Conservation (phyloP, 106 monocot genomes). For the Triglochin maritima region DNA sequence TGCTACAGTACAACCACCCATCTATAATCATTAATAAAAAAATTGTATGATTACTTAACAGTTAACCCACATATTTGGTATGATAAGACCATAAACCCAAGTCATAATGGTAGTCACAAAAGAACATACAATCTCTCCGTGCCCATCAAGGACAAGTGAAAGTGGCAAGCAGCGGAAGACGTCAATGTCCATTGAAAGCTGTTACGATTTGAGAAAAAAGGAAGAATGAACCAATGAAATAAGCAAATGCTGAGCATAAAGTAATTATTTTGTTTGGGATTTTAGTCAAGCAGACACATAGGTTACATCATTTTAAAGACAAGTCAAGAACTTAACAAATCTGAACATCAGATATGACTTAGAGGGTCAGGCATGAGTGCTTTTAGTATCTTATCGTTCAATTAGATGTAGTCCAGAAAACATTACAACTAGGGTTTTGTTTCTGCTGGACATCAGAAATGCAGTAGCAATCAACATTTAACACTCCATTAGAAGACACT, state of each 20-base stretch:
- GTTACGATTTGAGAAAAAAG: not conserved
- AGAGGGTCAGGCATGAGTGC: too few relatives aligned
- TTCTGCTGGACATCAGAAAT: too few relatives aligned
- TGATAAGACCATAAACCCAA: not conserved
- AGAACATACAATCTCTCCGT: constrained; percentile 40
- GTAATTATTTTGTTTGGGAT: not conserved
- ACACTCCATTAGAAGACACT: too few relatives aligned
- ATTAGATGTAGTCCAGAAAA: too few relatives aligned
- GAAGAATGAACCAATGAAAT: not conserved
- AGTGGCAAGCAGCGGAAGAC: constrained; percentile 74
- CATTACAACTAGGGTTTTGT: too few relatives aligned
- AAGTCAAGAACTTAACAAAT: too few relatives aligned
- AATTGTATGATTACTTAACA: not conserved
- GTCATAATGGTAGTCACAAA: not conserved
- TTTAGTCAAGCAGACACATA: too few relatives aligned
- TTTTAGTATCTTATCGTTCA: too few relatives aligned
- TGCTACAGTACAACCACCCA: constrained; percentile 43
- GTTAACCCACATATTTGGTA: not conserved
- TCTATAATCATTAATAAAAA: constrained; percentile 27
- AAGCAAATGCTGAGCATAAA: not conserved
- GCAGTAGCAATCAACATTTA: too few relatives aligned
- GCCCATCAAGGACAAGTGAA: constrained; percentile 39
- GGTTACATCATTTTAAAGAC: too few relatives aligned
- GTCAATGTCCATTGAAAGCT: constrained; percentile 62
- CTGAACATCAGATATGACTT: too few relatives aligned